A percentile compares a stretch with the other conserved stretches of the same genome.
Conservation (phyloP, 768 basidiomycete species). For the Amanita pseudoporphyria region DNA sequence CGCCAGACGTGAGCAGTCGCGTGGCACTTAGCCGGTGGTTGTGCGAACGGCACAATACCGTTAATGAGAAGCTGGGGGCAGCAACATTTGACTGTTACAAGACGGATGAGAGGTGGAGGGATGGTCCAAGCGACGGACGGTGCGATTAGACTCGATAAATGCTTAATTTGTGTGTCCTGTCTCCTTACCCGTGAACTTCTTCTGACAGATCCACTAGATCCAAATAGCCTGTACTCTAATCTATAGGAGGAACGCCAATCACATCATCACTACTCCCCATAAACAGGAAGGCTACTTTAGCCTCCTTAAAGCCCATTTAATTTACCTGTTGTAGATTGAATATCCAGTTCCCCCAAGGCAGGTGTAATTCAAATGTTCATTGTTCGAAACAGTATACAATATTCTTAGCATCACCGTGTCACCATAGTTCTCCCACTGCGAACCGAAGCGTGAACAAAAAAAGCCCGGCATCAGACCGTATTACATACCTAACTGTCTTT, state of each 20-base stretch:
- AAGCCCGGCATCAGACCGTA: neutral
- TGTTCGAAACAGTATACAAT: neutral
- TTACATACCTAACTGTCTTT: slow-evolving; percentile 81
- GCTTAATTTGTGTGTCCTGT: neutral
- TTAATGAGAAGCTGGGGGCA: slow-evolving; percentile 84
- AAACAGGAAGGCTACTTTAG: too few relatives aligned
- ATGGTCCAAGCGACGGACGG: slow-evolving; percentile 79
- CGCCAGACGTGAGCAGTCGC: slow-evolving; percentile 74
- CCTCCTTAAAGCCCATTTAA: too few relatives aligned
- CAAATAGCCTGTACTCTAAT: too few relatives aligned
- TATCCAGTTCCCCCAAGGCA: too few relatives aligned
- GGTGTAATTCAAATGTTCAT: neutral
- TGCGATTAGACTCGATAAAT: slow-evolving; percentile 47
- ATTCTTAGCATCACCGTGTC: slow-evolving; percentile 29
- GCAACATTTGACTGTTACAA: slow-evolving; percentile 70
- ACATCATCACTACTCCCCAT: neutral
- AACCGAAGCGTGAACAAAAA: slow-evolving; percentile 8
- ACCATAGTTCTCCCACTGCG: slow-evolving; percentile 49
- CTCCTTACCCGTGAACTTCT: neutral
- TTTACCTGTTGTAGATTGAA: too few relatives aligned
- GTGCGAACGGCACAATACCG: slow-evolving; percentile 88
- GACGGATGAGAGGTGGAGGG: slow-evolving; percentile 86
- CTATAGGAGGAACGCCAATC: neutral
- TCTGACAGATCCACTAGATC: neutral
- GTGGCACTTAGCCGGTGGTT: slow-evolving; percentile 72